Evolutionary conservation across 805 yeast genomes (phyloP).

Genomic region (Danielozyma ontarioensis): DNA sequence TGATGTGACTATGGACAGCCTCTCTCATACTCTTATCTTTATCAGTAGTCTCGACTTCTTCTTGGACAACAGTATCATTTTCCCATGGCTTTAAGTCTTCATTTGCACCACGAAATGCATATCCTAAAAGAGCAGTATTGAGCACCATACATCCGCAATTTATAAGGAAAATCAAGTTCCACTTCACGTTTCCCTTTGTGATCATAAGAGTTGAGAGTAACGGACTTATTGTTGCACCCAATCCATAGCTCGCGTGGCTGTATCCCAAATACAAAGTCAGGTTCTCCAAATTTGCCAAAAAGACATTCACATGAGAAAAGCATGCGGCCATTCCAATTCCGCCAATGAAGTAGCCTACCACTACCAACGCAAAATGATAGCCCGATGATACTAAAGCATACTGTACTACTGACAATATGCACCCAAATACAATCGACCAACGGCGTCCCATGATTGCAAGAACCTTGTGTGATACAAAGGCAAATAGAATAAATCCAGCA

Average conservation of each 20-base stretch:
- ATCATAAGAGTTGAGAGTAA: constrained; percentile 15
- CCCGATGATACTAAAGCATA: constrained; percentile 14
- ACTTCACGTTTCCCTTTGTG: constrained; percentile 7
- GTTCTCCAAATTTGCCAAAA: constrained; percentile 16
- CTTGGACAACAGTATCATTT: constrained; percentile 4
- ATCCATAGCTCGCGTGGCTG: constrained; percentile 19
- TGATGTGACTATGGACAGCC: constrained; percentile 12
- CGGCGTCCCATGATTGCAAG: constrained; percentile 12
- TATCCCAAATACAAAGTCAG: constrained; percentile 13
- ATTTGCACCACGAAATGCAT: constrained; percentile 11
- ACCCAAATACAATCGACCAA: constrained; percentile 11
- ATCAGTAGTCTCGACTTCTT: constrained; percentile 2
- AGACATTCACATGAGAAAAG: constrained; percentile 16
- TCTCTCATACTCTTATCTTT: constrained; percentile 5
- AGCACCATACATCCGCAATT: constrained; percentile 10
- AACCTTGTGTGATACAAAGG: constrained; percentile 11
- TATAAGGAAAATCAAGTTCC: constrained; percentile 16
- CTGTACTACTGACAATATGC: constrained; percentile 9
- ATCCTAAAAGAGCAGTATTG: constrained; percentile 3
- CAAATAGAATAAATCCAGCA: constrained; percentile 12
- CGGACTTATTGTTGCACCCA: constrained; percentile 21
- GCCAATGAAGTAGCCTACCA: constrained; percentile 17
- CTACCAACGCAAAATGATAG: constrained; percentile 16
- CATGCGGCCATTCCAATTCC: constrained; percentile 17
- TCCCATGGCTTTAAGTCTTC: constrained; percentile 12